A percentile compares a stretch with the other conserved stretches of the same genome.
Conservation (phyloP, 805 yeast species). For the Starmerella davenportii region DNA sequence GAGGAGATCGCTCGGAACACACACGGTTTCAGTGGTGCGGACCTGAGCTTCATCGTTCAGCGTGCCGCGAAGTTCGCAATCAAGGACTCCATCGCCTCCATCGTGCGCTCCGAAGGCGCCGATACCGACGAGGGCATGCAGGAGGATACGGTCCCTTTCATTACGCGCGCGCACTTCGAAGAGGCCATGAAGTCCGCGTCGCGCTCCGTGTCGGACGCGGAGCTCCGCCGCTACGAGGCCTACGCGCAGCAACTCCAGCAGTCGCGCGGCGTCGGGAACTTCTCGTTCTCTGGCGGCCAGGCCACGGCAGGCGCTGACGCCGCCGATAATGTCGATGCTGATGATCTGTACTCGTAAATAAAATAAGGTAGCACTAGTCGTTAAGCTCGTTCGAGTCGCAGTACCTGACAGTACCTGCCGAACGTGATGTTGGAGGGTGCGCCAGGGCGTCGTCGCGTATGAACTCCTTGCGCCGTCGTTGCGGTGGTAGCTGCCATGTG, state of each 20-base stretch:
- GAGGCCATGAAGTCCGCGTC: slow-evolving; percentile 99
- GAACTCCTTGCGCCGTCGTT: too few species aligned
- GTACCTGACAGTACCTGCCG: neutral
- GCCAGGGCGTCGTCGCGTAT: too few species aligned
- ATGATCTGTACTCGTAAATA: slow-evolving; percentile 37
- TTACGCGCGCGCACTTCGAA: slow-evolving; percentile 84
- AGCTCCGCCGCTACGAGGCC: slow-evolving; percentile 95
- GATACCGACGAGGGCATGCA: slow-evolving; percentile 35
- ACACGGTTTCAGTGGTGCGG: slow-evolving; percentile 99
- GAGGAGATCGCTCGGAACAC: slow-evolving; percentile 80
- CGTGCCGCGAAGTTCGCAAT: slow-evolving; percentile 98
- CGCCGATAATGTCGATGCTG: slow-evolving; percentile 40
- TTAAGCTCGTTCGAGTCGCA: neutral
- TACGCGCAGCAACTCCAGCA: slow-evolving; percentile 93
- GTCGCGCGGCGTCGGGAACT: slow-evolving; percentile 86
- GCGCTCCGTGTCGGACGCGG: slow-evolving; percentile 92
- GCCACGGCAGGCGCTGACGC: slow-evolving; percentile 24
- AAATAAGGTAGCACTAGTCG: too few species aligned
- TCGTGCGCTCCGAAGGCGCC: slow-evolving; percentile 26
- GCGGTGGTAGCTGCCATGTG: too few species aligned
- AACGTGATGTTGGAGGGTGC: too few species aligned
- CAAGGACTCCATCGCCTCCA: slow-evolving; percentile 90
- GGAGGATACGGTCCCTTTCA: slow-evolving; percentile 90
- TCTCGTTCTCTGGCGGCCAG: slow-evolving; percentile 41
- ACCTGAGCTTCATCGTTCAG: slow-evolving; percentile 89